phyloP scores from a whole-genome alignment of 2,329 filamentous ascomycete species.

The Cladophialophora psammophila region DNA sequence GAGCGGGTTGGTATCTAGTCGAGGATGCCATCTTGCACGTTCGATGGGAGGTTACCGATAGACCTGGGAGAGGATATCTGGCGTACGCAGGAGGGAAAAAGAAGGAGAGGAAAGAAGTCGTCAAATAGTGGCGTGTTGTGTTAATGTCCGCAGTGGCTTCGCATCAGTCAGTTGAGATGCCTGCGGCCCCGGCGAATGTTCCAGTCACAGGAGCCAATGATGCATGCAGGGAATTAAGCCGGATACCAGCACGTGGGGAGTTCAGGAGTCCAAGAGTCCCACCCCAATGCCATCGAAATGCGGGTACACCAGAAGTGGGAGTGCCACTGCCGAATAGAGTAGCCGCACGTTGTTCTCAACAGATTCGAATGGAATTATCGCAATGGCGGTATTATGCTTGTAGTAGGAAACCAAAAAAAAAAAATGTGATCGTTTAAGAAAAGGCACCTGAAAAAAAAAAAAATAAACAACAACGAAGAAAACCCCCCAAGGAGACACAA shows the following conservation, averaged over 20 bases:
- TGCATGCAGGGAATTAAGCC: background rate
- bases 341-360: too few species aligned
- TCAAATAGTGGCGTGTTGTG: constrained; percentile 15
- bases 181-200: constrained; percentile 26
- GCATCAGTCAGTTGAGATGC: constrained; percentile 6
- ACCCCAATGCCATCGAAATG: background rate
- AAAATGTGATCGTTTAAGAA: background rate
- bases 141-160: background rate
- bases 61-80: background rate
- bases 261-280: background rate
- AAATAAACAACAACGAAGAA: too few species aligned
- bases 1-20: constrained; percentile 82
- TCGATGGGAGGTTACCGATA: background rate
- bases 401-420: background rate
- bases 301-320: background rate
- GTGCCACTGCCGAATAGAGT: background rate
- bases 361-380: too few species aligned
- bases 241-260: constrained; percentile 10
- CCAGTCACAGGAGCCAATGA: constrained; percentile 26
- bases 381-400: too few species aligned
- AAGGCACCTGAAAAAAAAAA: constrained; percentile 4
- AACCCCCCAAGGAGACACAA: too few species aligned
- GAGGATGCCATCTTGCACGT: constrained; percentile 35
- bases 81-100: constrained; percentile 5
- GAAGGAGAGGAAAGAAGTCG: background rate